phyloP scores from a whole-genome alignment of 2,329 filamentous ascomycete species.

The Cercospora sp. region DNA sequence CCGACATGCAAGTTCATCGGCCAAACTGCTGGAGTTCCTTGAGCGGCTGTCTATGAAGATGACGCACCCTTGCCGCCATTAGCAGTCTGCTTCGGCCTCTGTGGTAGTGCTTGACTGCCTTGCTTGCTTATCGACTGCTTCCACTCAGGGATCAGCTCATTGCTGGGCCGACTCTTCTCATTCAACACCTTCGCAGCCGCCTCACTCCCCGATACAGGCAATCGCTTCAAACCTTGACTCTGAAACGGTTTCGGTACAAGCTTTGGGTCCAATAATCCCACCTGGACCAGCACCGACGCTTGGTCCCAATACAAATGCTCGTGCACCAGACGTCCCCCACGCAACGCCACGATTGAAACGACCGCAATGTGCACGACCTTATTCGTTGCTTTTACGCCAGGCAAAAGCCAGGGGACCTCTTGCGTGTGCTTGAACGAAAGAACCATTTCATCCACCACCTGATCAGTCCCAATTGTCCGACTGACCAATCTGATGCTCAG shows the following conservation, averaged over 20 bases:
- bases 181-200: conserved; percentile 47
- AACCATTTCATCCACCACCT: conserved; percentile 61
- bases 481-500: conserved; percentile 56
- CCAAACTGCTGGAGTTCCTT: conserved; percentile 41
- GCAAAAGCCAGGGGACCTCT: conserved; percentile 59
- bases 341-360: conserved; percentile 56
- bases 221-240: conserved; percentile 44
- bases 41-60: conserved; percentile 1
- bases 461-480: conserved; percentile 57
- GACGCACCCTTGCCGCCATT: conserved; percentile 18
- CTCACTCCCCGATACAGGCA: conserved; percentile 46
- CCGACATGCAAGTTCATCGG: conserved; percentile 74
- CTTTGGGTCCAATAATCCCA: conserved; percentile 57
- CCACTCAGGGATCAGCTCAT: conserved; percentile 43
- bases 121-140: conserved; percentile 18
- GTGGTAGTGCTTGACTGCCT: conserved; percentile 21
- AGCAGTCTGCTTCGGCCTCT: conserved; percentile 29
- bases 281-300: conserved; percentile 57
- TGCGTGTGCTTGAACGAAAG: conserved; percentile 58
- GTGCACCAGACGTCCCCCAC: conserved; percentile 54
- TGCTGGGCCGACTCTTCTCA: conserved; percentile 44
- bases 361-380: conserved; percentile 58
- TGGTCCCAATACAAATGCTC: conserved; percentile 64
- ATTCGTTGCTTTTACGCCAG: conserved; percentile 57
- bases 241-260: conserved; percentile 49